These are phyloP conservation scores for Phalaenopsis hybrid DNA, from an alignment of 116 monocot species.

Conservation along the genomic window DNA sequence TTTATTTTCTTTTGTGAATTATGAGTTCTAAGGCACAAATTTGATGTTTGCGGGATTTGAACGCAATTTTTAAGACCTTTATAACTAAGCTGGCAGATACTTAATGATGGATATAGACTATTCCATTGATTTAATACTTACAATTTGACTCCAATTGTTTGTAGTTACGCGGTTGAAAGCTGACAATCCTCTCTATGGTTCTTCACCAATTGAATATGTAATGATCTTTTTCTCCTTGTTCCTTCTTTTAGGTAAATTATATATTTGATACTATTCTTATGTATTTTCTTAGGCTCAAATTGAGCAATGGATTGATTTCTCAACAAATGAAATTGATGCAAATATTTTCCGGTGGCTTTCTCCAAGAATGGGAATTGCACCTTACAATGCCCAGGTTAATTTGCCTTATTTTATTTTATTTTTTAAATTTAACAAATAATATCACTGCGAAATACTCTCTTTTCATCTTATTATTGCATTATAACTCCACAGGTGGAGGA, in stretches of 20 bases:
- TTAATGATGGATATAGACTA: background rate
- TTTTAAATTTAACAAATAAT: no score
- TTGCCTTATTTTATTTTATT: background rate
- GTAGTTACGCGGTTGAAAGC: constrained; percentile 65
- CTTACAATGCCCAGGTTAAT: constrained; percentile 44
- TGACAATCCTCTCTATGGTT: constrained; percentile 71
- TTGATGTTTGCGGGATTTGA: no score
- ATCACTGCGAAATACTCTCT: background rate
- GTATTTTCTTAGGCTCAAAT: constrained; percentile 34
- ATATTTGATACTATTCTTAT: background rate
- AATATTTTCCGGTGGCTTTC: constrained; percentile 45
- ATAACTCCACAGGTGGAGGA: constrained; percentile 38
- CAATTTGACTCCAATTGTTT: background rate
- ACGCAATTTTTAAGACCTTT: no score
- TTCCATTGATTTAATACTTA: background rate
- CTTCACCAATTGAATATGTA: constrained; percentile 79
- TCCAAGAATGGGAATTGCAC: constrained; percentile 51
- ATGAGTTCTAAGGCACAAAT: background rate
- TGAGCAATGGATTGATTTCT: constrained; percentile 94
- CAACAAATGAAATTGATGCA: constrained; percentile 61
- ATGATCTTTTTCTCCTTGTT: constrained; percentile 14
- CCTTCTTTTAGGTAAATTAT: background rate
- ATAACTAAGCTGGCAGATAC: no score
- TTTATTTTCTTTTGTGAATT: background rate
- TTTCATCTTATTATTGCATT: background rate